Base-by-base conservation (phyloP, 768 basidiomycete genomes). In the Phaffia australis region DNA sequence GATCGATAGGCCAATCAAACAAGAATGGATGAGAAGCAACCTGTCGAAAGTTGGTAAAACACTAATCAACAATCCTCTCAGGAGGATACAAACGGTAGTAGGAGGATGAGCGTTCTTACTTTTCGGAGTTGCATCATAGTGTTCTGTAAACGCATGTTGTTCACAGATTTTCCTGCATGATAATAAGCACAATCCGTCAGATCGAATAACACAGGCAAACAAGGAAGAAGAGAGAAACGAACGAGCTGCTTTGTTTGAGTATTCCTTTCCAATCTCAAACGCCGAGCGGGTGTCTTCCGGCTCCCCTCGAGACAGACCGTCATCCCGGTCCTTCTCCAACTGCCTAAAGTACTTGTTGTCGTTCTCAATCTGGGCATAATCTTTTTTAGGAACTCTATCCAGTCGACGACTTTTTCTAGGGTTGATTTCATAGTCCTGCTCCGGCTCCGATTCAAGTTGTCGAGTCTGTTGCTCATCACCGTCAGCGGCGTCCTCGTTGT, bases 51-150 rank as follows among this genome's bases (percentile, higher is more conserved):
- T 56, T 18, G 1, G 7, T n/a, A n/a, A 15, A 29, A 54, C 1
- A n/a, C 27, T 5, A 55, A 3, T 58, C 11, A 46, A 30, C 14
- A 35, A 8, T 32, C 27, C 23, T 2, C 16, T 25, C 19, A 3
- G 48, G 60, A 52, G 47, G 58, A 21, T 27, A 18, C 7, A 2
- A 51, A 27, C 32, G 46, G 55, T 23, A 3, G 49, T 7, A 54
- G 16, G 29, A 23, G 56, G 23, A 42, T 1, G 5, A 29, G 49
- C 57, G 54, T 71, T 55, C 71, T 90, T 1, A 92, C 88, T 81
- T 98, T 97, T 63, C 94, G 88, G 5, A 97, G 81, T 75, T 98
- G 94, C 94, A 99, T 98, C 65, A 97, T 85, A 15, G 85, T 83
- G 73, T 98, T 99, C 75, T 97, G 91, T 19, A 99, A 81, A 61